phyloP scores from a whole-genome alignment of 148 eudicot species.

The Pharnaceum exiguum region DNA sequence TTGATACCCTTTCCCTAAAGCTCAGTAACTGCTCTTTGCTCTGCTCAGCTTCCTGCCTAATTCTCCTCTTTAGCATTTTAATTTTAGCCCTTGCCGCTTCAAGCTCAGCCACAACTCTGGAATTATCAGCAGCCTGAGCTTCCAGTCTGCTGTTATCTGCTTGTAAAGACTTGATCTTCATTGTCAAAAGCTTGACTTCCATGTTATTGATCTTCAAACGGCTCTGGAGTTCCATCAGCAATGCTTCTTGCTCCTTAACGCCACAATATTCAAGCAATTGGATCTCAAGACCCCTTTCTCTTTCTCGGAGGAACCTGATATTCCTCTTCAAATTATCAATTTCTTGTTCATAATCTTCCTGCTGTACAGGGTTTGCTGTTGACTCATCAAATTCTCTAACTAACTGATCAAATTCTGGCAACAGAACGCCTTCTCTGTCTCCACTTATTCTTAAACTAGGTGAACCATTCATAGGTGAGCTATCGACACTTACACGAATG shows the following conservation, averaged over 20 bases:
- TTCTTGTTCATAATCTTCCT: conserved; percentile 50
- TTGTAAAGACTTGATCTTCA: conserved; percentile 64
- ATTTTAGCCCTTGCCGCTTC: conserved; percentile 71
- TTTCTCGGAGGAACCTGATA: conserved; percentile 53
- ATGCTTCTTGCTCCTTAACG: conserved; percentile 79
- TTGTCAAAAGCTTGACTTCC: conserved; percentile 60
- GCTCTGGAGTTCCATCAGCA: conserved; percentile 67
- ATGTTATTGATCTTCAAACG: conserved; percentile 54
- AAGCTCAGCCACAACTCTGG: conserved; percentile 58
- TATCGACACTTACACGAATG: conserved; percentile 23
- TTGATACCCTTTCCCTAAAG: conserved; percentile 57
- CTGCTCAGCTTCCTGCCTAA: conserved; percentile 53
- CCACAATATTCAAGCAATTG: conserved; percentile 82
- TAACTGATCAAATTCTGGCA: conserved; percentile 59
- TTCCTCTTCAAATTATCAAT: conserved; percentile 41
- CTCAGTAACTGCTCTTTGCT: conserved; percentile 55
- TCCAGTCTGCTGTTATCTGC: conserved; percentile 60
- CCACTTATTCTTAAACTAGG: conserved; percentile 26
- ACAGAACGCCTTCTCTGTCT: conserved; percentile 48
- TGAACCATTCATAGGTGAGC: conserved; percentile 22
- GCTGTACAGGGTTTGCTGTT: conserved; percentile 15
- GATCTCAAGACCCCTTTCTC: conserved; percentile 60
- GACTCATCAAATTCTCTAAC: conserved; percentile 38
- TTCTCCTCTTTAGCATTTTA: conserved; percentile 56
- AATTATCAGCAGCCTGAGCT: conserved; percentile 55